phyloP scores from a whole-genome alignment of 495 filamentous ascomycete species.

The Trichoderma gamsii region DNA sequence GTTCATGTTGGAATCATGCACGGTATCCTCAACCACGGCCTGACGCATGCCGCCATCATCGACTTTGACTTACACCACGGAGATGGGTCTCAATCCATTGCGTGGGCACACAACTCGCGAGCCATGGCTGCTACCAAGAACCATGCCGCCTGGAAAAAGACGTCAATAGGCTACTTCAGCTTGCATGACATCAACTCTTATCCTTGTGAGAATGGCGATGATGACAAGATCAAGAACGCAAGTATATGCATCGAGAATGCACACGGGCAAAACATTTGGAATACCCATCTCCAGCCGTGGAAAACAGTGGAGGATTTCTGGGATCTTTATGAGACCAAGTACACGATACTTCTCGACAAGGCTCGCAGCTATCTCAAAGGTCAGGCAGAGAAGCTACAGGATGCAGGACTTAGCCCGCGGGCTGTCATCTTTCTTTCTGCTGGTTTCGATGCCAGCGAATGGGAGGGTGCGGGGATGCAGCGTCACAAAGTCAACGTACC shows the following conservation, averaged over 20 bases:
- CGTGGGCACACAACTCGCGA: conserved; percentile 77
- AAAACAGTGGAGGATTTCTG: conserved; percentile 78
- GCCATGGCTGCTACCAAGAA: conserved; percentile 53
- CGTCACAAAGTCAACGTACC: conserved; percentile 91
- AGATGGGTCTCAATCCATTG: conserved; percentile 88
- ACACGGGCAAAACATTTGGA: conserved; percentile 90
- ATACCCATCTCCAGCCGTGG: conserved; percentile 89
- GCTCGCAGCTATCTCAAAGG: conserved; percentile 64
- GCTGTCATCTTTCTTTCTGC: conserved; percentile 91
- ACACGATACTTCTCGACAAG: conserved; percentile 70
- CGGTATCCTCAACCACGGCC: conserved; percentile 68
- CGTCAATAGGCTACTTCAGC: conserved; percentile 89
- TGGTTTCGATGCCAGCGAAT: conserved; percentile 94
- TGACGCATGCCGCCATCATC: conserved; percentile 92
- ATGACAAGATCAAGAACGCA: conserved; percentile 83
- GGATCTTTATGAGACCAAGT: conserved; percentile 72
- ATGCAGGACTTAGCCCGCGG: conserved; percentile 51
- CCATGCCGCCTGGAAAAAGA: conserved; percentile 64
- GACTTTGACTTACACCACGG: conserved; percentile 97
- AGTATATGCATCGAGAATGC: conserved; percentile 88
- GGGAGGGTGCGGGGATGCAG: conserved; percentile 89
- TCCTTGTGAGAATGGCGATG: conserved; percentile 84
- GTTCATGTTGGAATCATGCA: conserved; percentile 95
- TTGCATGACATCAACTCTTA: conserved; percentile 97
- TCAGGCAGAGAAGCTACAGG: conserved; percentile 58